Evolutionary conservation across 208 protist species (phyloP).

Genomic region (Wallacemonas sp.): DNA sequence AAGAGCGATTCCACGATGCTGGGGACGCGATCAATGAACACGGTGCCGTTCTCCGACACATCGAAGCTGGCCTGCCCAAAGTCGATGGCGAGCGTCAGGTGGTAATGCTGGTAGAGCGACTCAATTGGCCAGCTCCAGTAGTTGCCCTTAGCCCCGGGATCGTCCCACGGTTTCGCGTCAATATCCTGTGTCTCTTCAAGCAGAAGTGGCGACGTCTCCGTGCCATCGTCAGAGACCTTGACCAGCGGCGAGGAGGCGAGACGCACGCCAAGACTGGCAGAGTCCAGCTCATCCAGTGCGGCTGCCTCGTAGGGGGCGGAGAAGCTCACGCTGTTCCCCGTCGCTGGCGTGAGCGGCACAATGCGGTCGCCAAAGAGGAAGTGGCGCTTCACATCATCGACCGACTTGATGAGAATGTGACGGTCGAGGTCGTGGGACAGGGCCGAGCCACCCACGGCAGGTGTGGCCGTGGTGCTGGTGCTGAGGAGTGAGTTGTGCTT

Average conservation of each 20-base stretch:
- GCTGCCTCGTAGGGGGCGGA: background rate
- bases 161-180: constrained; percentile 72
- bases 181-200: constrained; percentile 44
- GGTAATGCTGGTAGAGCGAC: constrained; percentile 81
- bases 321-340: constrained; percentile 25
- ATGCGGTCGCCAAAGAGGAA: constrained; percentile 29
- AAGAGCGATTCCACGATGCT: constrained; percentile 65
- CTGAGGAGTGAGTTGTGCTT: constrained; percentile 27
- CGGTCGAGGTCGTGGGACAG: constrained; percentile 26
- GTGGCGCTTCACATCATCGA: constrained; percentile 52
- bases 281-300: constrained; percentile 2
- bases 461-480: background rate
- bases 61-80: constrained; percentile 66
- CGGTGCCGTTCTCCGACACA: constrained; percentile 71
- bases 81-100: constrained; percentile 77
- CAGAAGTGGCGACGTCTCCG: constrained; percentile 21
- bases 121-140: constrained; percentile 85
- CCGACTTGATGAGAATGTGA: constrained; percentile 48
- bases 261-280: background rate
- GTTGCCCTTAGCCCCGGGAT: constrained; percentile 32
- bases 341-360: constrained; percentile 38
- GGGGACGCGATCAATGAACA: constrained; percentile 74
- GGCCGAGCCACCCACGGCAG: background rate
- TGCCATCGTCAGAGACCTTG: constrained; percentile 20
- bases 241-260: constrained; percentile 14